Evolutionary conservation across 2,329 filamentous ascomycete species (phyloP), one percentile per base, ranked within the genome.

Genomic region (Apiospora arundinis): DNA sequence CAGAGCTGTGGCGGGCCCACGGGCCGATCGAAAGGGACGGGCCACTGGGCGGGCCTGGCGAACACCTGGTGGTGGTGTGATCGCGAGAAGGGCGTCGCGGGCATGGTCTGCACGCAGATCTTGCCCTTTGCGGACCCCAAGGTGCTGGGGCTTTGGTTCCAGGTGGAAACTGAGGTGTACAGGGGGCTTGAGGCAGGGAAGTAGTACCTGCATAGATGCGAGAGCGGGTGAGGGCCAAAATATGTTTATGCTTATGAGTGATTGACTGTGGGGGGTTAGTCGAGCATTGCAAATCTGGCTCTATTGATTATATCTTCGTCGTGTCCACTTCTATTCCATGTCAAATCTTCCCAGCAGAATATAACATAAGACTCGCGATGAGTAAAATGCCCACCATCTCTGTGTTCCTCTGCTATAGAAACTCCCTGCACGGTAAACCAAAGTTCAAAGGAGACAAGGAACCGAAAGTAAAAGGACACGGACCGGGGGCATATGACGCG

Each of bases 51-150:
- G 1, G 90, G 90, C 0, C 74, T 92, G 42, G 79, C 88, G 4
- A 92, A 92, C 76, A 75, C 88, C 44, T 92, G 83, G 76, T 92
- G 89, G 89, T 92, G 89, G 89, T 82, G 82, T 45, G 90, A 92
- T 78, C 81, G 88, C 8, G 88, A 90, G 76, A 87, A 85, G 70
- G 89, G 88, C 0, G 81, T 91, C 60, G 89, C 84, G 0, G 87
- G 86, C 0, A 84, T 89, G 11, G 78, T 89, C 2, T 83, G 82
- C 48, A 80, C 81, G 3, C 88, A 89, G 77, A 83, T 89, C 40
- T 68, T 89, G 68, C 87, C 87, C 0, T 88, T 88, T 76, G 83
- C 72, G 1, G 84, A 88, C 73, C 71, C 77, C 0, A 78, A 82
- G 3, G 83, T 88, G 1, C 9, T 84, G 45, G 78, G 76, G 0